Conservation (phyloP, 768 basidiomycete species). For the Pleurotus platypus region DNA sequence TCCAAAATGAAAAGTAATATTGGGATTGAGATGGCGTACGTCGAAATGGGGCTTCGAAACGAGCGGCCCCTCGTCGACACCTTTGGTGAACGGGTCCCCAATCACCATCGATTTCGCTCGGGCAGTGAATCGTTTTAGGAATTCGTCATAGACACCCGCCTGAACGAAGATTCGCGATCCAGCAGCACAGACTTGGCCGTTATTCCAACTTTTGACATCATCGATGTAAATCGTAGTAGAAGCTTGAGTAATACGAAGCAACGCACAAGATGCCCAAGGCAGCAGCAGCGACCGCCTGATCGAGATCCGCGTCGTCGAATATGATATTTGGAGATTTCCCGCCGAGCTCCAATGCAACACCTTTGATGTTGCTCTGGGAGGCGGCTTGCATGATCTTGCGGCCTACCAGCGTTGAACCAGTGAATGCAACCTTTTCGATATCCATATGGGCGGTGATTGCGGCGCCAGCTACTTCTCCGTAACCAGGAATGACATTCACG, state of each 20-base stretch:
- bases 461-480: slow-evolving; percentile 55
- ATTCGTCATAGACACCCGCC: slow-evolving; percentile 72
- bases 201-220: slow-evolving; percentile 44
- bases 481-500: slow-evolving; percentile 66
- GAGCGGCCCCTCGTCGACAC: slow-evolving; percentile 73
- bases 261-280: slow-evolving; percentile 70
- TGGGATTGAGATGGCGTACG: slow-evolving; percentile 29
- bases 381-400: slow-evolving; percentile 78
- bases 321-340: slow-evolving; percentile 73
- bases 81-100: slow-evolving; percentile 65
- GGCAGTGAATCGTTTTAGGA: slow-evolving; percentile 57
- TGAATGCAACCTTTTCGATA: slow-evolving; percentile 79
- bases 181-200: slow-evolving; percentile 77
- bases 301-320: slow-evolving; percentile 70
- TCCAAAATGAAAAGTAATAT: background rate
- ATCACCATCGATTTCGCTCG: slow-evolving; percentile 53
- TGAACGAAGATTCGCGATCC: slow-evolving; percentile 86
- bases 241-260: no score
- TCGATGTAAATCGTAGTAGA: no score
- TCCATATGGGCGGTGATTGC: slow-evolving; percentile 56
- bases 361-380: slow-evolving; percentile 80
- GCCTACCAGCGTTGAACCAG: slow-evolving; percentile 61
- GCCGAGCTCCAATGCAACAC: slow-evolving; percentile 78
- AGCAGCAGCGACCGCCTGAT: slow-evolving; percentile 72
- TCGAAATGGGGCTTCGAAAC: slow-evolving; percentile 74